Base-by-base conservation (phyloP, 2,329 filamentous ascomycete genomes). In the Meredithiella fracta region DNA sequence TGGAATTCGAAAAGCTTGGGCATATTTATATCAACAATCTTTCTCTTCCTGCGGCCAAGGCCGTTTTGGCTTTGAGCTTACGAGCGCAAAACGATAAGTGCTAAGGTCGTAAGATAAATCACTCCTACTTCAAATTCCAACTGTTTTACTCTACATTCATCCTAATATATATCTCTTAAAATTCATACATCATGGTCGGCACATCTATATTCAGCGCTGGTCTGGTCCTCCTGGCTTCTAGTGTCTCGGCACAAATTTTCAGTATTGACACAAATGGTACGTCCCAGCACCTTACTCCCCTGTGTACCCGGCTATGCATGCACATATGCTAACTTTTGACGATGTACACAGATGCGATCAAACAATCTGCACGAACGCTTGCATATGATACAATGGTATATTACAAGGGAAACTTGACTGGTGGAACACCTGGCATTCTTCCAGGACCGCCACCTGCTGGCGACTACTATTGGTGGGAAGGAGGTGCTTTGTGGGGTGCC, bases 391-490 rank as follows among this genome's bases (percentile, higher is more conserved):
- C 76, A 15, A 72, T 77, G 65, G 62, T 68, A 14, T 73, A 72
- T 62, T 78, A 78, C 64, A 66, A 71, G 38, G 75, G 74, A 57
- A 74, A 77, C 61, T 62, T 69, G 58, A 67, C 73, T 1, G 76
- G 76, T 55, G 67, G 71, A 63, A 74, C 73, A 15, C 76, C 77
- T 6, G 77, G 77, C 34, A 79, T 78, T 61, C 65, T 80, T 9
- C 76, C 77, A 1, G 77, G 76, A 0, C 77, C 77, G 55, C 77
- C 77, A 9, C 70, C 38, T 66, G 64, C 53, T 60, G 76, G 76
- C 60, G 72, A 76, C 59, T 83, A 83, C 65, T 86, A 85, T 71
- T 87, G 83, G 83, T 87, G 83, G 83, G 79, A 86, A 64, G 79
- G 79, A 3, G 78, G 80, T 54, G 78, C 80, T 14, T 72, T 87